Percentiles rank a stretch among this genome's conserved stretches.
Conservation (phyloP, 192 early-diverging fungal species). For the Thamnidium elegans region DNA sequence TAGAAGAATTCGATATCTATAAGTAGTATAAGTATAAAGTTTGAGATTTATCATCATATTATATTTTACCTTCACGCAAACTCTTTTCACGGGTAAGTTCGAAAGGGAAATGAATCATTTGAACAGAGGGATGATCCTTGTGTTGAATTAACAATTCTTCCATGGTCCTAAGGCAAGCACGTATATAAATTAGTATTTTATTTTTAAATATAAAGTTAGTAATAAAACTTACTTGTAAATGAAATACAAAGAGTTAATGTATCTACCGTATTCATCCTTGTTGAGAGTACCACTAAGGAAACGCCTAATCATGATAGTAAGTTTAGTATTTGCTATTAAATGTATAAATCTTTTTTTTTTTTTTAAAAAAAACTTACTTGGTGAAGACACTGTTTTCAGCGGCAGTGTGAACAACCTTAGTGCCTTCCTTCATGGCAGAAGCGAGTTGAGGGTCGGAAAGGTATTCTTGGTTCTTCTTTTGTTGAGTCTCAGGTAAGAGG, state of each 20-base stretch:
- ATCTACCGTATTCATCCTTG: conserved; percentile 41
- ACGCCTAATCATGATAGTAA: conserved; percentile 15
- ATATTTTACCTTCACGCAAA: conserved; percentile 36
- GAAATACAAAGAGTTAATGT: conserved; percentile 46
- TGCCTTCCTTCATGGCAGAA: conserved; percentile 52
- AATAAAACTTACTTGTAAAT: conserved; percentile 36
- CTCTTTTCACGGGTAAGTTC: conserved; percentile 42
- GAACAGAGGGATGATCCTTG: conserved; percentile 49
- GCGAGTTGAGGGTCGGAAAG: conserved; percentile 41
- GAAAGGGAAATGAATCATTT: conserved; percentile 48
- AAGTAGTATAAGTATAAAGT: not conserved
- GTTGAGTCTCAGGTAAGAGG: not conserved
- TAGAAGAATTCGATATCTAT: conserved; percentile 49
- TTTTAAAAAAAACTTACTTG: conserved; percentile 27
- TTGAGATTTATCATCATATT: not conserved
- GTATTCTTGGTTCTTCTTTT: conserved; percentile 8
- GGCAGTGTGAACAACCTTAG: conserved; percentile 46
- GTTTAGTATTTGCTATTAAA: not conserved
- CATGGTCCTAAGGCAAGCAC: conserved; percentile 26
- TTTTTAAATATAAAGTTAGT: not conserved
- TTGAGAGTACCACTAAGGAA: conserved; percentile 46
- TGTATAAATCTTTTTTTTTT: not conserved
- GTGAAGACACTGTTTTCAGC: conserved; percentile 55
- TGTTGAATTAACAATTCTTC: conserved; percentile 41
- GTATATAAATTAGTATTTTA: not conserved